phyloP scores from a whole-genome alignment of 225 moss, liverwort and hornwort species.

The Anthoceros angustus region DNA sequence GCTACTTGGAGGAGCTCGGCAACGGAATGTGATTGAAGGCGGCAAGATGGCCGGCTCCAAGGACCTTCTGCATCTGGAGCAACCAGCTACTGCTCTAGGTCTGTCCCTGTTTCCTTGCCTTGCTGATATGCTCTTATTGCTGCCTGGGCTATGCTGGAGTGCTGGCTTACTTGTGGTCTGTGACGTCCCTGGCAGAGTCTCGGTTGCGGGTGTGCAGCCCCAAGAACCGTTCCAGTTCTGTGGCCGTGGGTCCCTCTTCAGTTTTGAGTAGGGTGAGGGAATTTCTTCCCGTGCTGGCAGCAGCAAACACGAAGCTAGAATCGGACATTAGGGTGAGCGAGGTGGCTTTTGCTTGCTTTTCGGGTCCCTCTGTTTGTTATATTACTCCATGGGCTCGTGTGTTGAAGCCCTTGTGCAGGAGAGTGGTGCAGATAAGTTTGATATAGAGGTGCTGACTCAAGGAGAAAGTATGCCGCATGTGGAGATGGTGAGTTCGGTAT shows the following conservation, averaged over 20 bases:
- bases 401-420: slow-evolving; percentile 14
- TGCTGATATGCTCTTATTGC: neutral
- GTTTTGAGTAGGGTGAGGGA: slow-evolving; percentile 55
- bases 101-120: neutral
- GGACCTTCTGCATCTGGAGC: slow-evolving; percentile 39
- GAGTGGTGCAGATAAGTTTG: slow-evolving; percentile 56
- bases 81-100: slow-evolving; percentile 16
- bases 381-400: neutral
- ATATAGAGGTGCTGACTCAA: slow-evolving; percentile 48
- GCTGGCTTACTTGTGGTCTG: neutral
- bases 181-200: slow-evolving; percentile 11
- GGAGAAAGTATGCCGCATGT: slow-evolving; percentile 42
- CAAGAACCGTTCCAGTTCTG: slow-evolving; percentile 9
- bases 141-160: neutral
- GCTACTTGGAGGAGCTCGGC: neutral
- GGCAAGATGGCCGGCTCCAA: slow-evolving; percentile 1
- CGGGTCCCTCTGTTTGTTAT: neutral
- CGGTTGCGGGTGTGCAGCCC: slow-evolving; percentile 22
- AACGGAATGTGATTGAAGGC: neutral
- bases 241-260: slow-evolving; percentile 15
- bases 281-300: slow-evolving; percentile 62
- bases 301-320: slow-evolving; percentile 60
- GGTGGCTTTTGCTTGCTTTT: neutral
- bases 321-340: slow-evolving; percentile 40
- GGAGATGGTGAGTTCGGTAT: slow-evolving; percentile 40